Evolutionary conservation across 2,329 filamentous ascomycete species (phyloP), one percentile per base, ranked within the genome.

Genomic region (Phaeophleospora eucalypticola): DNA sequence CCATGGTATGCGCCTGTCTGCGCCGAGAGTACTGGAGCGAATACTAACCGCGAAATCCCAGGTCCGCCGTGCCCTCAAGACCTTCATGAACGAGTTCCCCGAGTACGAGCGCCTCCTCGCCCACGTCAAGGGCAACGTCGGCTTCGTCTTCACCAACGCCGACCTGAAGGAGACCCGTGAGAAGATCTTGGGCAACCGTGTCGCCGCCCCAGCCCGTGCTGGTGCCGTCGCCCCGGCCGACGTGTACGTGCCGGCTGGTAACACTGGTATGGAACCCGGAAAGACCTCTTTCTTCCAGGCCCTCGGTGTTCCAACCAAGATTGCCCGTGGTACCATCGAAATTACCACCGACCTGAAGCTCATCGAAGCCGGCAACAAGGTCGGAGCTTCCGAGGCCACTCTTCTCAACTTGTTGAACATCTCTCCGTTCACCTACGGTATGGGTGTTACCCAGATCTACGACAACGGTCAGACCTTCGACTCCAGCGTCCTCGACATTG

Each of bases 281-380:
- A 98, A 98, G 87, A 98, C 93, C 70, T 97, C 93, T 72, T 98
- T 98, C 89, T 98, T 98, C 90, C 93, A 98, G 86, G 93, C 93
- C 68, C 93, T 98, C 77, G 91, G 91, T 89, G 89, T 98, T 72
- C 93, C 93, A 71, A 98, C 93, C 83, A 98, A 98, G 89, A 98
- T 98, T 79, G 93, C 93, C 72, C 93, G 93, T 95, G 94, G 93
- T 94, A 98, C 93, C 78, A 98, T 98, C 78, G 93, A 98, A 88
- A 98, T 98, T 71, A 96, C 90, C 58, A 80, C 84, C 67, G 93
- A 98, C 71, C 81, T 98, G 67, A 97, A 96, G 87, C 87, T 98
- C 74, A 86, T 97, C 69, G 89, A 95, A 81, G 82, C 88, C 60
- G 84, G 84, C 64, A 79, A 48, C 81, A 97, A 95, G 83, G 94